Conservation (phyloP, 768 basidiomycete genomes). For the Lactarius psammicola region DNA sequence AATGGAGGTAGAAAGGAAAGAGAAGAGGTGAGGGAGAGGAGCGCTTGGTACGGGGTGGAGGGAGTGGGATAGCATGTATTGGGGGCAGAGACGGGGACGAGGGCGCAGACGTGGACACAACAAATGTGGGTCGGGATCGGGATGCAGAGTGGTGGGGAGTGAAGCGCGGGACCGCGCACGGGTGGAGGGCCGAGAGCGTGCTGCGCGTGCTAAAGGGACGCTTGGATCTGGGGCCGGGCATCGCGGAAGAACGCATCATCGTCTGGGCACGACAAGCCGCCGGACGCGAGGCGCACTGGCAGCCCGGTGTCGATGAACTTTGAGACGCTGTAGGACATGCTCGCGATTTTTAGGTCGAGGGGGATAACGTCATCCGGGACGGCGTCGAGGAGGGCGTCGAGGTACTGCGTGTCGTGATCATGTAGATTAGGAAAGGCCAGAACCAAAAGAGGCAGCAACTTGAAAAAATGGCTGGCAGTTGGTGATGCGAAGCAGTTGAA, state of each 20-base stretch:
- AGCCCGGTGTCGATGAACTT: constrained; percentile 19
- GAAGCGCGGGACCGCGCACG: constrained; percentile 35
- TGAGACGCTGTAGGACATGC: neutral
- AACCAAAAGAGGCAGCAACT: neutral
- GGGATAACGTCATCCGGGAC: constrained; percentile 11
- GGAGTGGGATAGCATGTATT: constrained; percentile 29
- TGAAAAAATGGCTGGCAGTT: too few relatives aligned
- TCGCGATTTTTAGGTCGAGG: constrained; percentile 1
- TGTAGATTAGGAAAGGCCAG: neutral
- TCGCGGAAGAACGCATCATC: constrained; percentile 14
- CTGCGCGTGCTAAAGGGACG: constrained; percentile 6
- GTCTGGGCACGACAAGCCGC: constrained; percentile 11
- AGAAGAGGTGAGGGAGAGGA: constrained; percentile 12
- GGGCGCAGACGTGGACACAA: constrained; percentile 39
- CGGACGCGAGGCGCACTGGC: constrained; percentile 17
- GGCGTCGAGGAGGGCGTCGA: constrained; percentile 16
- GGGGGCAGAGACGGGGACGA: constrained; percentile 39
- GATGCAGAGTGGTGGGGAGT: constrained; percentile 41
- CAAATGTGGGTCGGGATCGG: too few relatives aligned
- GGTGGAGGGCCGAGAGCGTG: constrained; percentile 2
- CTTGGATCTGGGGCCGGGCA: constrained; percentile 18
- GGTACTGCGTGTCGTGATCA: constrained; percentile 10
- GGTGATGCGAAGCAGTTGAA: too few relatives aligned
- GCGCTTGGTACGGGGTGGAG: constrained; percentile 7
- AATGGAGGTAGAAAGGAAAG: neutral